Conservation (phyloP, 345 rosid genomes). For the Bruguiera parviflora region DNA sequence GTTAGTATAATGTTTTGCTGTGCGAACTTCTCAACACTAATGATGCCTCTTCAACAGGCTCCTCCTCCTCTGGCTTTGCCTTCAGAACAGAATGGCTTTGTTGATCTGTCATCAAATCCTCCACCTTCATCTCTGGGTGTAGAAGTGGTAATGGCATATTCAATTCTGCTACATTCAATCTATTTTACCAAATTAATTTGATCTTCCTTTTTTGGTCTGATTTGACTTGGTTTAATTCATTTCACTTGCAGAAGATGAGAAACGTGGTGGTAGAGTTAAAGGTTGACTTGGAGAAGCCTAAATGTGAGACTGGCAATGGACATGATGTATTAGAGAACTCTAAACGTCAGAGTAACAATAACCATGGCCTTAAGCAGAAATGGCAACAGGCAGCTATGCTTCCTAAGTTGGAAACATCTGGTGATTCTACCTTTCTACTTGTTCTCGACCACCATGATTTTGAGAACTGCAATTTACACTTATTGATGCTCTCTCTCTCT, state of each 20-base stretch:
- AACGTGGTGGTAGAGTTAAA: slow-evolving; percentile 24
- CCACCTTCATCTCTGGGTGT: slow-evolving; percentile 9
- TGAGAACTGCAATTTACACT: neutral
- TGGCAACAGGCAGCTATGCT: slow-evolving; percentile 16
- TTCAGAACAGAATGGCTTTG: slow-evolving; percentile 20
- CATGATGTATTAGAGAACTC: slow-evolving; percentile 26
- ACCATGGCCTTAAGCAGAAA: slow-evolving; percentile 18
- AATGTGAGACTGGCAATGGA: slow-evolving; percentile 25
- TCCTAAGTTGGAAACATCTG: slow-evolving; percentile 28
- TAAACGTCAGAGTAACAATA: slow-evolving; percentile 23
- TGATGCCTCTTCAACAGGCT: slow-evolving; percentile 38
- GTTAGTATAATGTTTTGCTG: slow-evolving; percentile 17
- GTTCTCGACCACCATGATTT: neutral
- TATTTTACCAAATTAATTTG: neutral
- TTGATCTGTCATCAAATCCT: slow-evolving; percentile 26
- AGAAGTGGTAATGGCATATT: slow-evolving; percentile 15
- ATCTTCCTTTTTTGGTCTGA: neutral
- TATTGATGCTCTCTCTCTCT: slow-evolving; percentile 5
- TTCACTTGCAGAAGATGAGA: slow-evolving; percentile 18
- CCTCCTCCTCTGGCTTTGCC: slow-evolving; percentile 35
- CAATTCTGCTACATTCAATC: neutral
- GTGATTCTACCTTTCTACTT: slow-evolving; percentile 22
- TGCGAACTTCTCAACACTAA: slow-evolving; percentile 22
- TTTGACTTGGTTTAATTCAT: neutral
- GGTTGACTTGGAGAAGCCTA: slow-evolving; percentile 38